Evolutionary conservation across 345 rosid genomes (phyloP), one percentile per base, ranked within the genome.

Genomic region (Populus deltoides): DNA sequence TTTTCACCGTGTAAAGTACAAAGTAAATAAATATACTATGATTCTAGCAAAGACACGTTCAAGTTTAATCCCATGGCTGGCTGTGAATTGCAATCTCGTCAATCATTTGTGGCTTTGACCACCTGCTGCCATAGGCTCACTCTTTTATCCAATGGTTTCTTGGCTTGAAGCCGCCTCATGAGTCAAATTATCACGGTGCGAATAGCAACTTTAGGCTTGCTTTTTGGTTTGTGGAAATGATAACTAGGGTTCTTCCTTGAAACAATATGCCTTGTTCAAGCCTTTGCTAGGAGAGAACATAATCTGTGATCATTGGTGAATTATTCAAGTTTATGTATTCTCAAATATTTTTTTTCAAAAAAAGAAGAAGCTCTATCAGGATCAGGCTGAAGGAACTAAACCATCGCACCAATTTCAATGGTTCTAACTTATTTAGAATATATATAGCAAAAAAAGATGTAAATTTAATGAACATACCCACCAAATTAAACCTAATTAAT

Each of bases 61-160:
- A 8, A 20, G 13, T 33, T 39, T 41, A 15, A 31, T 55, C 38
- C 35, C 5, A 39, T 70, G 63, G 66, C 33, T 31, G 33, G 33
- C 11, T 55, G 69, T 69, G 71, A 31, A 49, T 24, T 55, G 70
- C 66, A 65, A 38, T 7, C 36, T 75, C 69, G 4, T 68, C 82
- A 83, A 79, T 76, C 72, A 83, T 83, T 72, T 33, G 47, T 68
- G 75, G 68, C 45, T 47, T 79, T 76, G 85, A 79, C 77, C n/a
- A 43, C 0, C 7, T 38, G 13, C 11, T 51, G 29, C 51, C 70
- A 72, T 24, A 24, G 12, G 9, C 75, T 35, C 76, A 27, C 49
- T 70, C 49, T 71, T 72, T 55, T 15, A 20, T 71, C 53, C 66
- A 27, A 25, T 51, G 33, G 72, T 38, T 59, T 22, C 4, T 45